phyloP scores from a whole-genome alignment of 768 basidiomycete genomes.

The Phanerochaete sordida region DNA sequence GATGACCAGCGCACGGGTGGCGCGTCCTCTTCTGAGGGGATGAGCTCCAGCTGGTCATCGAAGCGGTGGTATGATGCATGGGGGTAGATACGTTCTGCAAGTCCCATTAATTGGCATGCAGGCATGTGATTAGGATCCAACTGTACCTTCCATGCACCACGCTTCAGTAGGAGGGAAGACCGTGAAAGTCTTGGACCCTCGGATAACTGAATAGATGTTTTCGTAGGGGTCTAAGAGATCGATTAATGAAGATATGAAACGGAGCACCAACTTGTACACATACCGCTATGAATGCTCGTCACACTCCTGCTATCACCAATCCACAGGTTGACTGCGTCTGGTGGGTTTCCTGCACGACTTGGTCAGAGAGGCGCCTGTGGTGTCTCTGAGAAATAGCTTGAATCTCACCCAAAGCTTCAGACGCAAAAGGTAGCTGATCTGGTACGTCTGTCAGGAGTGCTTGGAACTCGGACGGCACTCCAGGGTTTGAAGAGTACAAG shows the following conservation, averaged over 20 bases:
- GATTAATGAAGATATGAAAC: too few relatives aligned
- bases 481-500: constrained; percentile 48
- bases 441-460: constrained; percentile 65
- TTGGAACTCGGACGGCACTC: constrained; percentile 54
- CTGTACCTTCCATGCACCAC: constrained; percentile 72
- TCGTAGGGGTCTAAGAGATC: constrained; percentile 87
- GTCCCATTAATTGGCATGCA: constrained; percentile 38
- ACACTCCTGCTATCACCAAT: constrained; percentile 75
- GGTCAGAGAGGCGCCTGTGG: background rate
- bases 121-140: constrained; percentile 24
- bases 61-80: constrained; percentile 60
- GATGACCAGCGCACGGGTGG: constrained; percentile 81
- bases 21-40: constrained; percentile 28
- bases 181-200: constrained; percentile 83
- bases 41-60: constrained; percentile 23
- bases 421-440: constrained; percentile 68
- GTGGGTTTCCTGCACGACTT: constrained; percentile 43
- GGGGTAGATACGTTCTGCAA: constrained; percentile 41
- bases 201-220: constrained; percentile 86
- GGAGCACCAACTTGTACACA: background rate
- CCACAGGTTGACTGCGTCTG: constrained; percentile 94
- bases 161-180: constrained; percentile 89
- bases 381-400: background rate
- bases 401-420: constrained; percentile 70
- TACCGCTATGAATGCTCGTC: constrained; percentile 87